These are phyloP conservation scores for Hymenoscyphus fructigenus DNA, from an alignment of 2,329 filamentous ascomycete genomes.

Conservation along the genomic window DNA sequence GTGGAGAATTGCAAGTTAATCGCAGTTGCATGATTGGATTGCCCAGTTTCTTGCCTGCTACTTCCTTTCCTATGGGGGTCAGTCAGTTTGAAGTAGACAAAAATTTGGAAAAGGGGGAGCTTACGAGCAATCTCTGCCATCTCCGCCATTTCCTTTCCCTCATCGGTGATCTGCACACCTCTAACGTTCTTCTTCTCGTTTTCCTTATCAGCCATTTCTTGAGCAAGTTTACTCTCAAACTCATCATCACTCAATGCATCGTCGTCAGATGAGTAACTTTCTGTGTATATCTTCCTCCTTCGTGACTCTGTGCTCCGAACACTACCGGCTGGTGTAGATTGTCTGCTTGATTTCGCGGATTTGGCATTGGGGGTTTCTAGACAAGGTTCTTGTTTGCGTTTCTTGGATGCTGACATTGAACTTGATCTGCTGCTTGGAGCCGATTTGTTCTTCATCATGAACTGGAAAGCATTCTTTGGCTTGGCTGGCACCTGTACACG, in stretches of 20 bases:
- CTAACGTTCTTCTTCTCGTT: constrained; percentile 41
- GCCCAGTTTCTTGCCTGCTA: constrained; percentile 86
- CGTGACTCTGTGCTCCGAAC: constrained; percentile 51
- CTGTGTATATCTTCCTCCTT: constrained; percentile 45
- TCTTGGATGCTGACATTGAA: constrained; percentile 51
- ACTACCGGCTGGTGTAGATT: constrained; percentile 66
- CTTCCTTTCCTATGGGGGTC: constrained; percentile 64
- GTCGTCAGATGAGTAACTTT: constrained; percentile 59
- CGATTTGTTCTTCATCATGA: constrained; percentile 39
- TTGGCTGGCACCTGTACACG: constrained; percentile 20
- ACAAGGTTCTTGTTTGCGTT: constrained; percentile 49
- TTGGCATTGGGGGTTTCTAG: constrained; percentile 54
- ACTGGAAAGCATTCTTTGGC: constrained; percentile 46
- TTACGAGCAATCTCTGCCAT: constrained; percentile 75
- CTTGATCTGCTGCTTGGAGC: constrained; percentile 9
- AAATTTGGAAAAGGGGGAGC: constrained; percentile 34
- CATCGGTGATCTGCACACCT: constrained; percentile 39
- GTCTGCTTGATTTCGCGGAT: constrained; percentile 70
- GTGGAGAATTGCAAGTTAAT: constrained; percentile 87
- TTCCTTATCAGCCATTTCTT: constrained; percentile 52
- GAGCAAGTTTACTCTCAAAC: constrained; percentile 76
- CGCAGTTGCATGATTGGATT: constrained; percentile 92
- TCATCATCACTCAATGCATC: constrained; percentile 74
- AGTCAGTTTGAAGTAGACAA: constrained; percentile 33
- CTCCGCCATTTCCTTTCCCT: constrained; percentile 63